phyloP scores from a whole-genome alignment of 2,329 filamentous ascomycete genomes.

The Helotiales sp. region DNA sequence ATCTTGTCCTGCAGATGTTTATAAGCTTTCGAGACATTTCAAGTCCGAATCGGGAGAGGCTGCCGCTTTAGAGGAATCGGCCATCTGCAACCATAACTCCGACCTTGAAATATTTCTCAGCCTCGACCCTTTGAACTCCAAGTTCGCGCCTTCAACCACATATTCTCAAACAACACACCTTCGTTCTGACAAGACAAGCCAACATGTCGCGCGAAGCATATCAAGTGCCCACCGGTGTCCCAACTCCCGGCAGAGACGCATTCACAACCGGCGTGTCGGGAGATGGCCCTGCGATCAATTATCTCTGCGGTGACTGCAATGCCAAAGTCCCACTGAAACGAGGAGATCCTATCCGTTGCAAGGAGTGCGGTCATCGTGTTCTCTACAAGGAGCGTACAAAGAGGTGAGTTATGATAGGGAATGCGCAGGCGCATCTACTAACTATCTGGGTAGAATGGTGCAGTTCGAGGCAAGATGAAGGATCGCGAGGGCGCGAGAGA shows the following conservation, averaged over 20 bases:
- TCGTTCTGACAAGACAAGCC: background rate
- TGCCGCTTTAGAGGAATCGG: background rate
- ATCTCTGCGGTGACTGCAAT: conserved; percentile 84
- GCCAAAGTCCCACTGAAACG: conserved; percentile 73
- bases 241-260: conserved; percentile 39
- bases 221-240: conserved; percentile 62
- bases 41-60: background rate
- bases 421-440: conserved; percentile 16
- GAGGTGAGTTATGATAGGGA: conserved; percentile 59
- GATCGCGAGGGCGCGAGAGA: background rate
- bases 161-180: background rate
- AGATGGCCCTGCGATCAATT: conserved; percentile 61
- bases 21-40: too few relatives aligned
- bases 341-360: conserved; percentile 81
- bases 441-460: conserved; percentile 70
- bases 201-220: conserved; percentile 74
- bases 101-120: background rate
- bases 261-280: conserved; percentile 31
- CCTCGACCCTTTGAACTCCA: background rate
- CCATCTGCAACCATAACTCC: background rate
- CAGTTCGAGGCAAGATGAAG: conserved; percentile 91
- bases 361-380: conserved; percentile 91
- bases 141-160: background rate
- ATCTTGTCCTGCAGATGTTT: too few relatives aligned
- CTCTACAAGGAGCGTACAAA: conserved; percentile 98